phyloP scores from a whole-genome alignment of 176 grass and related monocot genomes.

The Oryza glaberrima region DNA sequence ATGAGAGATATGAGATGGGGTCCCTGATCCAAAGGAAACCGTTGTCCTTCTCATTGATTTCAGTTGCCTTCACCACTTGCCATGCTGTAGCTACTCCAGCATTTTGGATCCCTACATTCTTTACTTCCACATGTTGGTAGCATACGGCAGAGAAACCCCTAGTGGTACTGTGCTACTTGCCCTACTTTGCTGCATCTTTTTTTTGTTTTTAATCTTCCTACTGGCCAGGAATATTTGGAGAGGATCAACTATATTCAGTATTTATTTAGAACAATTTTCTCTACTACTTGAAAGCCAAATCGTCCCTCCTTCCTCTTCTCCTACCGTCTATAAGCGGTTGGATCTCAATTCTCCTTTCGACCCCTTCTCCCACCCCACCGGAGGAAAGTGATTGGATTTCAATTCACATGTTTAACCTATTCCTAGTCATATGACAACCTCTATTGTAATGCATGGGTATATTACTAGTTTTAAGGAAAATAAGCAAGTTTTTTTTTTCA shows the following conservation, averaged over 20 bases:
- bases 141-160: background rate
- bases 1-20: conserved; percentile 6
- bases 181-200: background rate
- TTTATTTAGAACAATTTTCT: background rate
- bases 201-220: background rate
- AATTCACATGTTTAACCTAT: no score
- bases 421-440: no score
- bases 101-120: background rate
- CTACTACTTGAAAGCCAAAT: no score
- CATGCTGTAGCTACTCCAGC: background rate
- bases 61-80: conserved; percentile 14
- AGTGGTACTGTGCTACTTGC: background rate
- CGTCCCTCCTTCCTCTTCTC: no score
- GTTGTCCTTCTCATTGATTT: conserved; percentile 43
- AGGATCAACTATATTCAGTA: background rate
- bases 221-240: background rate
- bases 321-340: no score
- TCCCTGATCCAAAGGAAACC: conserved; percentile 51
- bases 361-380: no score
- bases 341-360: no score
- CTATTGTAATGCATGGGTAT: no score
- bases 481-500: background rate
- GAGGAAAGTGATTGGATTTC: no score
- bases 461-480: background rate
- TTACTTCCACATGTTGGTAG: background rate